Evolutionary conservation across 306 rosid genomes (phyloP).

Genomic region (Lagenaria siceraria): DNA sequence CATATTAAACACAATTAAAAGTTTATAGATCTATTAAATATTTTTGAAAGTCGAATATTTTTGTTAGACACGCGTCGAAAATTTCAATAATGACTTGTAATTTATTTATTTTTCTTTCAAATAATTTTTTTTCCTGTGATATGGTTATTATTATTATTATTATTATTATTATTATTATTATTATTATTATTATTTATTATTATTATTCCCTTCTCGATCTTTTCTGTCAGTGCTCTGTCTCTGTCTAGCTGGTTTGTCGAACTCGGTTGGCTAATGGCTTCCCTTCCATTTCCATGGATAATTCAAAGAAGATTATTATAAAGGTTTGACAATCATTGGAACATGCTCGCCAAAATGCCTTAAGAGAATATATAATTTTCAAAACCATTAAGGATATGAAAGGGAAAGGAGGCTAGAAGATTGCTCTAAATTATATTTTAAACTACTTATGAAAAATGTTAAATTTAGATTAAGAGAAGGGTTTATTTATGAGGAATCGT

Average conservation of each 20-base stretch:
- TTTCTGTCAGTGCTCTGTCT: neutral
- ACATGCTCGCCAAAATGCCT: neutral
- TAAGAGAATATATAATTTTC: neutral
- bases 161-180: neutral
- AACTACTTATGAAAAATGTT: no score
- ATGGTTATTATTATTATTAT: neutral
- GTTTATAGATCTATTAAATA: no score
- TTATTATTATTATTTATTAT: neutral
- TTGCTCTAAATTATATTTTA: neutral
- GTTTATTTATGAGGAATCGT: no score
- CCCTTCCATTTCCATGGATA: neutral
- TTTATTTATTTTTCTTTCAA: no score
- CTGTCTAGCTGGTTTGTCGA: slow-evolving; percentile 2
- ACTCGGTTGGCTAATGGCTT: neutral
- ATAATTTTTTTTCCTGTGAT: neutral
- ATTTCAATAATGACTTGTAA: no score
- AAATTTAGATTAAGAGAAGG: no score
- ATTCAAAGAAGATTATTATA: neutral
- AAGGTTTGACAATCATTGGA: neutral
- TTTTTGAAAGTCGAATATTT: no score
- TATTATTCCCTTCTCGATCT: neutral
- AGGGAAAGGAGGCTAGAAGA: neutral
- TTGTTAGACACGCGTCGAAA: no score
- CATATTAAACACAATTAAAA: no score
- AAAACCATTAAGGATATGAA: neutral